Percentiles rank a stretch among this genome's conserved stretches.
These are phyloP conservation scores for Aegilops umbellulata DNA, from an alignment of 176 grass and related monocot species.

Conservation along the genomic window DNA sequence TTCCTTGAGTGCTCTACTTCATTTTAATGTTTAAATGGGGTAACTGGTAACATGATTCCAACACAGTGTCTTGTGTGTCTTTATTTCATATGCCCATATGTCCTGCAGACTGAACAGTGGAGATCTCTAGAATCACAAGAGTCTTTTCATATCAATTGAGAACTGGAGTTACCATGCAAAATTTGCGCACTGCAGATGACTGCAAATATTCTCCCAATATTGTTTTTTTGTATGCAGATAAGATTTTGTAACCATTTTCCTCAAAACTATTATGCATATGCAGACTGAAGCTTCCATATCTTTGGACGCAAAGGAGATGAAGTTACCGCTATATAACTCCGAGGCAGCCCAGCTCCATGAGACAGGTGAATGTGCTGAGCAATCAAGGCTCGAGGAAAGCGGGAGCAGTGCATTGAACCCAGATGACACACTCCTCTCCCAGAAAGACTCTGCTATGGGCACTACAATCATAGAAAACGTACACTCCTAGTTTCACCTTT, in stretches of 20 bases:
- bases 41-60: conserved; percentile 2
- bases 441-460: conserved; percentile 11
- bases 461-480: conserved; percentile 27
- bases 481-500: neutral
- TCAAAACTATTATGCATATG: conserved; percentile 7
- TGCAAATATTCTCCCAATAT: neutral
- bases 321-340: neutral
- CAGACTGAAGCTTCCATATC: conserved; percentile 38
- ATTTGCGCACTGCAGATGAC: neutral
- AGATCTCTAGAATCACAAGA: neutral
- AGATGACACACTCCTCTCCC: conserved; percentile 9
- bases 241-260: conserved; percentile 5
- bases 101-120: conserved; percentile 25
- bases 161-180: conserved; percentile 17
- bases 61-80: neutral
- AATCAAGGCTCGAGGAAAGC: neutral
- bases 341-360: neutral
- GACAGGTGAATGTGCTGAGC: conserved; percentile 17
- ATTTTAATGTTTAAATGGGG: neutral
- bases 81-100: conserved; percentile 9
- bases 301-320: conserved; percentile 32
- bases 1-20: neutral
- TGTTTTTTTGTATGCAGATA: conserved; percentile 21
- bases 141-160: conserved; percentile 4
- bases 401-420: neutral